Base-by-base conservation (phyloP, 495 filamentous ascomycete species). In the Tetracladium setigerum region DNA sequence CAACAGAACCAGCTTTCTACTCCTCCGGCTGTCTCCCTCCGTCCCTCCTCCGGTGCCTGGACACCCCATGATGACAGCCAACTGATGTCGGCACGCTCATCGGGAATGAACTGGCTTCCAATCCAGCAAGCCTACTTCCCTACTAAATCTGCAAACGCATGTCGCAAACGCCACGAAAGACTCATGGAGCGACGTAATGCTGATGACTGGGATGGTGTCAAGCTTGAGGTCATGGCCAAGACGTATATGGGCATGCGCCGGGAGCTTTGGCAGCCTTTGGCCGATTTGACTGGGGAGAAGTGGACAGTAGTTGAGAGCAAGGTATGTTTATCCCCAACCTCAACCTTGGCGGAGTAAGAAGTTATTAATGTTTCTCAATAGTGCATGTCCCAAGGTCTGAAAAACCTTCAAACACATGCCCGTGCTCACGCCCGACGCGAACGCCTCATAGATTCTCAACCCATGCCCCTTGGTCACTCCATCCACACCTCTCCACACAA, bases 111-210 rank as follows among this genome's bases (percentile, higher is more conserved):
- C 58, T 89, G 84, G 84, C 72, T 73, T 39, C 77, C 81, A 40
- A 87, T 89, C 55, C 78, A 84, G 46, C 68, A 67, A 46, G 72
- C 70, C 39, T 74, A 81, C 59, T 89, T 89, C 58, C 83, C 81
- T 3, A 66, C 62, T 55, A 89, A 88, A 67, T 82, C 83, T 5
- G 72, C 82, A 27, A 89, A 89, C 62, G 84, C 84, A 22, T 89
- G 84, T 65, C 82, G 84, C 13, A 89, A 89, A 60, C 72, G 84
- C 35, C 82, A 87, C 57, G 84, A 88, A 63, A 67, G 84, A 16
- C 64, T 88, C 48, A 79, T 87, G 75, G 82, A 85, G 61, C 72
- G 76, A 49, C 68, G 70, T 45, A 76, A 74, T 34, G 68, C 72
- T 38, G 81, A 83, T 52, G 79, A 82, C 48, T 87, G 82, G 74